These are phyloP conservation scores for Schrenkiella parvula DNA, from an alignment of 345 rosid species.

Conservation along the genomic window DNA sequence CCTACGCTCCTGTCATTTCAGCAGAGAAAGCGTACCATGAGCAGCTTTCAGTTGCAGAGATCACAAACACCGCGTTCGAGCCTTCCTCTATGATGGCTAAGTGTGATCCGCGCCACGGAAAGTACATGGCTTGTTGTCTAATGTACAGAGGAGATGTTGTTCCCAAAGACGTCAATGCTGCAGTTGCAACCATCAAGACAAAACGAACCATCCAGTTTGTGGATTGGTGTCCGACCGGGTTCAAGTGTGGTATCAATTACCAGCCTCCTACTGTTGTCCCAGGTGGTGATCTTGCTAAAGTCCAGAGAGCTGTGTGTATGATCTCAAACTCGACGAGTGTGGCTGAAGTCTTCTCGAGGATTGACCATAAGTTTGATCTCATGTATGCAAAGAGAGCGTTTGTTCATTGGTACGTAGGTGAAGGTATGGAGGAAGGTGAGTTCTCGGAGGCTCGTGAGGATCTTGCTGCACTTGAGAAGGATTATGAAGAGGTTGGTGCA, in stretches of 20 bases:
- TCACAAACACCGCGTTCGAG: conserved; percentile 43
- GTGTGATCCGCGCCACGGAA: conserved; percentile 46
- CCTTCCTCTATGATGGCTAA: conserved; percentile 45
- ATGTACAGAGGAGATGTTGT: conserved; percentile 36
- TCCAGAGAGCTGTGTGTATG: conserved; percentile 34
- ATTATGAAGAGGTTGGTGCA: conserved; percentile 30
- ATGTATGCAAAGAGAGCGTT: conserved; percentile 36
- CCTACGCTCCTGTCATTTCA: conserved; percentile 45
- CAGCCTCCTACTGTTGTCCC: conserved; percentile 35
- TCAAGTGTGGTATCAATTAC: conserved; percentile 30
- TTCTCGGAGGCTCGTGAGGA: conserved; percentile 33
- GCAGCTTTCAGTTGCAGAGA: conserved; percentile 45
- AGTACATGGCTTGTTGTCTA: conserved; percentile 44
- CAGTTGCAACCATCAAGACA: conserved; percentile 30
- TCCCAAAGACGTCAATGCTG: conserved; percentile 27
- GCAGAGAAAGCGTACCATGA: conserved; percentile 42
- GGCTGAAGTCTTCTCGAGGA: conserved; percentile 27
- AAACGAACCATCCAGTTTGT: conserved; percentile 26
- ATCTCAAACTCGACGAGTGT: conserved; percentile 29
- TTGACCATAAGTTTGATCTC: conserved; percentile 31
- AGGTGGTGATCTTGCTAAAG: conserved; percentile 35
- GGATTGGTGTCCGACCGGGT: conserved; percentile 31
- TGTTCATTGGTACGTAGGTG: conserved; percentile 37
- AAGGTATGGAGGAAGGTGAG: conserved; percentile 39
- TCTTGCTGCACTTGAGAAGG: conserved; percentile 19